Evolutionary conservation across 2,329 filamentous ascomycete genomes (phyloP), one percentile per base, ranked within the genome.

Genomic region (Cyclaneusma minus): DNA sequence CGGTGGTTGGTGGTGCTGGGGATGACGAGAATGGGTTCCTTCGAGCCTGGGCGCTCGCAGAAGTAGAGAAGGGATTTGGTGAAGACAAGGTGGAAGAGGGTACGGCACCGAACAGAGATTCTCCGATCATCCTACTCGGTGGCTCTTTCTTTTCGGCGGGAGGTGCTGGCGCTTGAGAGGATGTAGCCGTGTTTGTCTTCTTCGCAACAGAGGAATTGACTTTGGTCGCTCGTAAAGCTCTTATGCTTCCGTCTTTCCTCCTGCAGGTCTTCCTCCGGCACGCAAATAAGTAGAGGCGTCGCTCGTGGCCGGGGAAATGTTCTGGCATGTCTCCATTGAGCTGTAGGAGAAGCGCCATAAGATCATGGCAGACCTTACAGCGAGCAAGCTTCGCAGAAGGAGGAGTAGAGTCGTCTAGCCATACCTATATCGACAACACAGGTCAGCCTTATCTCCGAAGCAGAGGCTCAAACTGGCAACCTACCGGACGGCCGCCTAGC

Each of bases 301-400:
- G 66, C 44, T 94, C 83, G 51, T 95, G 82, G 29, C 75, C 72
- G 2, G 84, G 79, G 44, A 93, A 94, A 25, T 71, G 65, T 29
- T 87, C 78, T 9, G 84, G 85, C 3, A 95, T 64, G 47, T 94
- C 84, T 42, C 72, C 85, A 51, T 98, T 83, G 15, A 98, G 66
- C 51, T 98, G 84, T 24, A 98, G 66, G 3, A 98, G 67, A 7
- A 95, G 64, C 2, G 71, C 74, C 69, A 94, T 83, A 27, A 82
- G 54, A 27, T 73, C 68, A 38, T 83, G 80, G 68, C 89, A 98
- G 37, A 80, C 66, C 52, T 80, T 83, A 59, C 89, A 98, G 52
- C 74, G 77, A 13, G 80, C 83, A 7, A 92, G 64, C 1, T 74
- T 60, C 13, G 78, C 78, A 2, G 81, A 79, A 6, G 87, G 80